These are phyloP conservation scores for Lentinula lateritia DNA, from an alignment of 768 basidiomycete genomes.

Conservation along the genomic window DNA sequence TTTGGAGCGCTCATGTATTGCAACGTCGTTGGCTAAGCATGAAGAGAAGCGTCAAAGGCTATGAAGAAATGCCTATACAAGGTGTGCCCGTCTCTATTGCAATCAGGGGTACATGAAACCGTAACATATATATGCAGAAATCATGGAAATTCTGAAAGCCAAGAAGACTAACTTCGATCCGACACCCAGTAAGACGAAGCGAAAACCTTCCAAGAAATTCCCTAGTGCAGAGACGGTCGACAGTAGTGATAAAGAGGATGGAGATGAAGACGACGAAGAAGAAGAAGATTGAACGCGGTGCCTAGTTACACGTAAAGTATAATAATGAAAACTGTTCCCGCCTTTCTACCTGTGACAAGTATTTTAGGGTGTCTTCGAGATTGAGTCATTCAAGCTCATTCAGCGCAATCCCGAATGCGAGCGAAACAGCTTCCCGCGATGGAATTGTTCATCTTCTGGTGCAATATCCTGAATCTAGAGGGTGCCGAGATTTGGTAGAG, in stretches of 20 bases:
- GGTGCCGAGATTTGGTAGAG: too few relatives aligned
- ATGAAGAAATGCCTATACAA: slow-evolving; percentile 76
- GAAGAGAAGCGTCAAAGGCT: slow-evolving; percentile 71
- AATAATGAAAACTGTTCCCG: too few relatives aligned
- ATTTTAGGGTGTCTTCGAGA: too few relatives aligned
- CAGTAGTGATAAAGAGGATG: not conserved
- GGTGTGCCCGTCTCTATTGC: slow-evolving; percentile 34
- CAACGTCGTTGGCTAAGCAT: slow-evolving; percentile 79
- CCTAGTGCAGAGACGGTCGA: slow-evolving; percentile 5
- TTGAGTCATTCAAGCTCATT: too few relatives aligned
- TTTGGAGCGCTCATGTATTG: slow-evolving; percentile 78
- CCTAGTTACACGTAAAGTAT: too few relatives aligned
- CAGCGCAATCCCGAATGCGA: too few relatives aligned
- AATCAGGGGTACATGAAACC: not conserved
- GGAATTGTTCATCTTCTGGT: too few relatives aligned
- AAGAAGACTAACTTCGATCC: slow-evolving; percentile 46
- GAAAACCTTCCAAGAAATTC: slow-evolving; percentile 1
- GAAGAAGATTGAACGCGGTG: too few relatives aligned
- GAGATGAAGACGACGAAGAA: not conserved
- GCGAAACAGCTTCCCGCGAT: too few relatives aligned
- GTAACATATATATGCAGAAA: slow-evolving; percentile 40
- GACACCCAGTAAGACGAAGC: not conserved
- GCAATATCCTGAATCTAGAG: too few relatives aligned
- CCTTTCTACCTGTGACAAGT: too few relatives aligned
- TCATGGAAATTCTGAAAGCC: slow-evolving; percentile 73